Evolutionary conservation across 2,329 filamentous ascomycete genomes (phyloP), one percentile per base, ranked within the genome.

Genomic region (Cladophialophora chaetospira): DNA sequence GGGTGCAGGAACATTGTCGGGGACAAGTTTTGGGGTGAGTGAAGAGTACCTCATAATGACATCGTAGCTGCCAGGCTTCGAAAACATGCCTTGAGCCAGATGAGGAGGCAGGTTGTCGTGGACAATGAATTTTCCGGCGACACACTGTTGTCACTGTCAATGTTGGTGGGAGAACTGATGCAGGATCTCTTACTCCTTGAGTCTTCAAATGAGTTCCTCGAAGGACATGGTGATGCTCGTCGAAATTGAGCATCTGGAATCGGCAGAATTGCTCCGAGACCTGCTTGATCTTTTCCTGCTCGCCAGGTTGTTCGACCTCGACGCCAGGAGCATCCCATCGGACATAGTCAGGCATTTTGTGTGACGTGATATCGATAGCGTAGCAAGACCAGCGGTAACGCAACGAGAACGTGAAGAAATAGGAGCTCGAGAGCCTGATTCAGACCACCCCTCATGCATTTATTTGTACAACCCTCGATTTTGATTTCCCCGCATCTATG

Each of bases 191-290:
- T 53, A 62, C 59, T 11, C 60, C 60, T 43, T 63, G 60, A 21
- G 60, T 63, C 38, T 63, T 63, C 28, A 58, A 40, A 31, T 63
- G 60, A 52, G 60, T 63, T 6, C 60, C 60, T 49, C 60, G 43
- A 4, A 58, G 54, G 25, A 51, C 60, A 38, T 63, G 60, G 11
- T 55, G 49, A 43, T 63, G 60, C 36, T 63, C 60, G n/a, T 63
- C 59, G 43, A 63, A 63, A 29, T 63, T 63, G 58, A 61, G 58
- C 60, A 63, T 63, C 51, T 63, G 60, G 40, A 63, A 61, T 17
- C 55, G 47, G 29, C 55, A 58, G 58, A 63, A 63, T 38, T 63
- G 60, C 3, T 55, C 57, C 4, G 60, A 46, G 5, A 61, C 48
- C 10, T 45, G 50, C n/a, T 61, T 21, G 42, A 61, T 61, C 40